Evolutionary conservation across 176 grass and related monocot species (phyloP).

Genomic region (Aegilops tauschii): DNA sequence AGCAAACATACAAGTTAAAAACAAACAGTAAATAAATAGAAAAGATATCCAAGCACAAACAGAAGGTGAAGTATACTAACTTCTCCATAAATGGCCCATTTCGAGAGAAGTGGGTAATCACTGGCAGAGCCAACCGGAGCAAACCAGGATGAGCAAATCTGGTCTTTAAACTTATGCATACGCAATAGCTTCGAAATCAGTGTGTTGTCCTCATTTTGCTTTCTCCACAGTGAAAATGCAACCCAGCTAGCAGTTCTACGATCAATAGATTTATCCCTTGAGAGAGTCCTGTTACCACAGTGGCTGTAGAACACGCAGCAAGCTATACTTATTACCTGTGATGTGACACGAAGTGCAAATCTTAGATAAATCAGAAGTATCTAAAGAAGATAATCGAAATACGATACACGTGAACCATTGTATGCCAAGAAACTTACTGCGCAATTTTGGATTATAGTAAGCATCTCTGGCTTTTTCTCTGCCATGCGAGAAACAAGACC

Average conservation of each 20-base stretch:
- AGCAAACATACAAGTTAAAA: constrained; percentile 44
- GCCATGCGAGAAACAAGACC: constrained; percentile 91
- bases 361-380: neutral
- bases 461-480: constrained; percentile 80
- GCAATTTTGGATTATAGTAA: constrained; percentile 93
- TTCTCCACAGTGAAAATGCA: constrained; percentile 87
- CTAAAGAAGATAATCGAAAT: constrained; percentile 24
- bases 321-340: constrained; percentile 97
- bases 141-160: constrained; percentile 97
- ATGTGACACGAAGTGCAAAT: constrained; percentile 8
- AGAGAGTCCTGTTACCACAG: constrained; percentile 80
- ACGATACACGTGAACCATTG: neutral
- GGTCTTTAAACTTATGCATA: constrained; percentile 94
- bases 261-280: constrained; percentile 73
- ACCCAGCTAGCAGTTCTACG: constrained; percentile 73
- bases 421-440: constrained; percentile 57
- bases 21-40: neutral
- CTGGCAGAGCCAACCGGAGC: constrained; percentile 89
- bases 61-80: constrained; percentile 33
- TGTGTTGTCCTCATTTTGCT: constrained; percentile 63
- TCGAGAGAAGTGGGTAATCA: constrained; percentile 92
- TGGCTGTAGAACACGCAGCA: constrained; percentile 98
- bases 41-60: neutral
- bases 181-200: constrained; percentile 53
- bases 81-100: constrained; percentile 98